Evolutionary conservation across 164 flowering plant species (phyloP), one percentile per base, ranked within the genome.

Genomic region (Stephania yunnanensis): DNA sequence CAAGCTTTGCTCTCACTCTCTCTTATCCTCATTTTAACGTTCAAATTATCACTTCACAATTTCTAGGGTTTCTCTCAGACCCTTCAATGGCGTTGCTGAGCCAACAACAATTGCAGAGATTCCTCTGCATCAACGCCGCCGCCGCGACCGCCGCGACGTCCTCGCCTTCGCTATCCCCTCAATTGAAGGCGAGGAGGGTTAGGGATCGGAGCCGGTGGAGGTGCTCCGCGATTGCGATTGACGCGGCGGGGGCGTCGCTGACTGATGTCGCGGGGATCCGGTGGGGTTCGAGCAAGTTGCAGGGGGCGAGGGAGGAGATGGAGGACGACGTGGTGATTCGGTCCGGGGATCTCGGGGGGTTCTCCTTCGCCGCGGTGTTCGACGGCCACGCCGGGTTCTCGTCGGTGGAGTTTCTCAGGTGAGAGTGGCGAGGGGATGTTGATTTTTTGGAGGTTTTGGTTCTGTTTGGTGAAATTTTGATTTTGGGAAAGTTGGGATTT

Each of bases 371-470:
- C 29, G 99, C 98, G 1, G 97, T 96, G 72, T 88, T 96, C 66
- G 99, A 95, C 79, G 98, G 99, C 63, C 99, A 96, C 73, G 97
- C 87, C 22, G 99, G 99, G 1, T 85, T 84, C 76, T 88, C 97
- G 17, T 87, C 97, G 9, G 99, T 91, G 80, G 75, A 91, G 71
- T 96, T 92, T 74, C 91, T 96, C 67, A 84, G 95, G 90, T 85
- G 15, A 68, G 74, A 64, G 2, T 17, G 46, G 2, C 4, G 42
- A 4, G 42, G 4, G 42, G 42, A 2, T 2, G 12, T 48, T 46
- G 8, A 19, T 61, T 10, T 20, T 20, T 19, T 44, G 20, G 52
- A 36, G 30, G 11, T 73, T 63, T 36, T 25, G 44, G 20, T 58
- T 58, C n/a, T 58, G 46, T 71, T 55, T 55, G 74, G 30, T 55